A percentile compares a stretch with the other conserved stretches of the same genome.
Evolutionary conservation across 2,329 filamentous ascomycete genomes (phyloP).

Genomic region (Ophiostoma tasmaniense): DNA sequence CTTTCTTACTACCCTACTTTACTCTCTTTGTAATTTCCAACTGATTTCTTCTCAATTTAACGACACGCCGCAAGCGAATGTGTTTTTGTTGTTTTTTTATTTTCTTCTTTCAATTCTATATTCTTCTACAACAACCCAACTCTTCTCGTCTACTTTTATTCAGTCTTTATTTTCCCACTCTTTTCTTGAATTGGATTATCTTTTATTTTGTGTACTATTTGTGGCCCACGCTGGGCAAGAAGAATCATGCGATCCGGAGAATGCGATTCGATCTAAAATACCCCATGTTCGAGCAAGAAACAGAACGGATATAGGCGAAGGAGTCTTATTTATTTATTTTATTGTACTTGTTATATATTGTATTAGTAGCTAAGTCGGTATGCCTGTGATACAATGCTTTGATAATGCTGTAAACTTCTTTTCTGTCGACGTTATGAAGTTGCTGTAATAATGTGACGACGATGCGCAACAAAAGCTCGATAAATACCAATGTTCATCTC

Average conservation of each 20-base stretch:
- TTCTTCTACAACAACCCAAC: slow-evolving; percentile 1
- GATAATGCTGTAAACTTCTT: background rate
- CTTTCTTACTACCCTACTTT: slow-evolving; percentile 5
- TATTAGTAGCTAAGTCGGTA: background rate
- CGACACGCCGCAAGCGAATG: slow-evolving; percentile 11
- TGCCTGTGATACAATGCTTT: background rate
- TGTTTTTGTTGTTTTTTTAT: background rate
- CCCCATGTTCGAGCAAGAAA: background rate
- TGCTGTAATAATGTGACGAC: too few relatives aligned
- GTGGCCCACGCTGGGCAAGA: background rate
- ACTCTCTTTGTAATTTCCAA: slow-evolving; percentile 12
- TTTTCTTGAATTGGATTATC: background rate
- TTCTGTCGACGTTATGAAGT: too few relatives aligned
- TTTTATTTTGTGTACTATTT: background rate
- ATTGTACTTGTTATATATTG: background rate
- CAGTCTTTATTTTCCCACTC: background rate
- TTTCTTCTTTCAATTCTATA: background rate
- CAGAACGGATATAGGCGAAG: background rate
- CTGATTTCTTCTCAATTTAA: slow-evolving; percentile 6
- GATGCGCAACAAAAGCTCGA: too few relatives aligned
- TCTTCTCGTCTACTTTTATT: slow-evolving; percentile 6
- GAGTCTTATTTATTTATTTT: background rate
- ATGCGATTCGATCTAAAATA: background rate
- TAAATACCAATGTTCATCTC: too few relatives aligned
- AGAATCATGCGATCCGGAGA: background rate